Evolutionary conservation across 2,329 filamentous ascomycete species (phyloP), one percentile per base, ranked within the genome.

Genomic region (Penicillium sumatraense): DNA sequence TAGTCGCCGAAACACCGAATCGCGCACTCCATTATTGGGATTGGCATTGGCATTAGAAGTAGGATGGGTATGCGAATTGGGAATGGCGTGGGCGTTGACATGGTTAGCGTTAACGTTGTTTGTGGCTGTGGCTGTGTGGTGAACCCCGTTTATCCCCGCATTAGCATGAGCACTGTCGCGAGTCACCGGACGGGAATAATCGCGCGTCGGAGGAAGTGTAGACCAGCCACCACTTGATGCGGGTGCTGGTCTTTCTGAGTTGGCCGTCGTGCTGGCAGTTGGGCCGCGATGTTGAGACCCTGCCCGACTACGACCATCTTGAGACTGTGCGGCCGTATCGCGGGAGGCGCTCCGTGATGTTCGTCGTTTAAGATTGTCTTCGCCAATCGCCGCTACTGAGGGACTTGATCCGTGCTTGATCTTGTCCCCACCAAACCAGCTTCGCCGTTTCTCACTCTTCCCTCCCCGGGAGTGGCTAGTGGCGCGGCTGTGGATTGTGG

Each of bases 1-100:
- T 62, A 96, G 80, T 67, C 91, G 79, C 77, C 91, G 93, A 75
- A 88, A 86, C 62, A 96, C 84, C 54, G 86, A 89, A 31, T 83
- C 84, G 49, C 83, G 83, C 67, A 72, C 68, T 21, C 68, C 71
- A 33, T 64, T 57, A 49, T 23, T 54, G 21, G 29, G 23, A 45
- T 42, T 61, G 52, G 20, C 81, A 47, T 61, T 40, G 56, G 40
- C 8, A 59, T 42, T 61, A 51, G 20, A 81, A 47, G 61, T 40
- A 56, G 40, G 6, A 59, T 63, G 20, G 16, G 8, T 10, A 24
- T 42, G 3, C 56, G 50, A 13, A 41, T 50, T 49, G 11, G 23
- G 18, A 40, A 5, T 5, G 11, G 35, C 20, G 14, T 24, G 13
- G 20, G 11, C 38, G 21, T 38, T 20, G 35, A 20, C 35, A 38